Evolutionary conservation across 305 asterid species (phyloP).

Genomic region (Fraxinus dipetala): DNA sequence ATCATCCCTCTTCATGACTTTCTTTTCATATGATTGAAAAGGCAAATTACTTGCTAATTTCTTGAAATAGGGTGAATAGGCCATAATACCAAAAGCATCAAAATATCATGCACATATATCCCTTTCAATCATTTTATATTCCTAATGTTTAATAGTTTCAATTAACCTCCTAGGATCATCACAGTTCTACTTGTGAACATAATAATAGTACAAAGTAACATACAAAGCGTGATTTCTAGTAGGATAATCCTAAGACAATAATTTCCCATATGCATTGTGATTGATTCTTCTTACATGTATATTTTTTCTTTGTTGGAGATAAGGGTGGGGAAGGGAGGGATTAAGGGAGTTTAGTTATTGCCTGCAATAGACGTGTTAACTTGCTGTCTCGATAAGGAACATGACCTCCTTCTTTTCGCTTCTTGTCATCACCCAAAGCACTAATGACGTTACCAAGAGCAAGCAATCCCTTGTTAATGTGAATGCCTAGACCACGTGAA

Average conservation of each 20-base stretch:
- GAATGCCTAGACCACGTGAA: constrained; percentile 62
- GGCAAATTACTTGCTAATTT: not conserved
- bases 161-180: not conserved
- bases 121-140: not conserved
- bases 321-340: not conserved
- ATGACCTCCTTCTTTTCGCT: constrained; percentile 94
- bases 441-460: constrained; percentile 97
- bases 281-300: not conserved
- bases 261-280: not conserved
- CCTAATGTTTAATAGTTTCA: not conserved
- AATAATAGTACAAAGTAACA: not conserved
- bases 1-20: not conserved
- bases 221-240: not conserved
- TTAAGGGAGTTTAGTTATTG: constrained; percentile 17
- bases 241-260: not conserved
- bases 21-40: not conserved
- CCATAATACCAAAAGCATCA: not conserved
- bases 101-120: not conserved
- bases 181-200: not conserved
- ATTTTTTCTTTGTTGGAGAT: constrained; percentile 5
- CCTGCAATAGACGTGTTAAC: constrained; percentile 90
- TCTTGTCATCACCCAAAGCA: constrained; percentile 94
- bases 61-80: not conserved
- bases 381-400: constrained; percentile 99
- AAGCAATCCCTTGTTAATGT: constrained; percentile 88